Percentiles rank a stretch among this genome's conserved stretches.
Conservation (phyloP, 768 basidiomycete species). For the Pisolithus sp. region DNA sequence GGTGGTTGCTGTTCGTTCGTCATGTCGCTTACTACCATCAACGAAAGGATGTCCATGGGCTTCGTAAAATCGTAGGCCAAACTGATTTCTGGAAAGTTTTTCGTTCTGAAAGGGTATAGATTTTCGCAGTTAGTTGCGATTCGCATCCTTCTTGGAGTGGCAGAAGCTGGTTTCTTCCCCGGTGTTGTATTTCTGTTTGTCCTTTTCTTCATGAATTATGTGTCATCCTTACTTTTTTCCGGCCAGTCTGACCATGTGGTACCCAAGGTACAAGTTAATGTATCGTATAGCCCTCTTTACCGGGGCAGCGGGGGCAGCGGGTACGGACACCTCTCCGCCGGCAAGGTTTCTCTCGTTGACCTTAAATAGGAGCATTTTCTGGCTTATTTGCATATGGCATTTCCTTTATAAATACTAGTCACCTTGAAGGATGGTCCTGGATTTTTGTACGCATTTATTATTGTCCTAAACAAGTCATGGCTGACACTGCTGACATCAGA, state of each 20-base stretch:
- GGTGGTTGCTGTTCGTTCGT: not conserved
- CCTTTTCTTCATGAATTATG: not conserved
- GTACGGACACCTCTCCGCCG: constrained; percentile 10
- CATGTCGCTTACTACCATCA: not conserved
- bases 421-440: constrained; percentile 53
- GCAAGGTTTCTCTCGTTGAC: not conserved
- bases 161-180: constrained; percentile 64
- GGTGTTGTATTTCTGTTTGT: constrained; percentile 65
- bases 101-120: constrained; percentile 23
- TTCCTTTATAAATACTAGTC: constrained; percentile 39
- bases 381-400: constrained; percentile 49
- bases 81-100: not conserved
- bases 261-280: constrained; percentile 50
- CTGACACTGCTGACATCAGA: constrained; percentile 27
- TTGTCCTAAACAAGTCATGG: not conserved
- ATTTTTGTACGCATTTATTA: constrained; percentile 39
- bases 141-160: constrained; percentile 50
- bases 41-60: constrained; percentile 52
- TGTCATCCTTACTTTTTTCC: not conserved
- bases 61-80: constrained; percentile 48
- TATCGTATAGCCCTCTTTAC: constrained; percentile 54
- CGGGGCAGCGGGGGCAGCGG: constrained; percentile 52
- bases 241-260: constrained; percentile 51
- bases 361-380: constrained; percentile 37
- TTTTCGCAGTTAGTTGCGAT: constrained; percentile 53